A percentile compares a stretch with the other conserved stretches of the same genome.
phyloP scores from a whole-genome alignment of 2,329 filamentous ascomycete species.

The Fusarium aywerte region DNA sequence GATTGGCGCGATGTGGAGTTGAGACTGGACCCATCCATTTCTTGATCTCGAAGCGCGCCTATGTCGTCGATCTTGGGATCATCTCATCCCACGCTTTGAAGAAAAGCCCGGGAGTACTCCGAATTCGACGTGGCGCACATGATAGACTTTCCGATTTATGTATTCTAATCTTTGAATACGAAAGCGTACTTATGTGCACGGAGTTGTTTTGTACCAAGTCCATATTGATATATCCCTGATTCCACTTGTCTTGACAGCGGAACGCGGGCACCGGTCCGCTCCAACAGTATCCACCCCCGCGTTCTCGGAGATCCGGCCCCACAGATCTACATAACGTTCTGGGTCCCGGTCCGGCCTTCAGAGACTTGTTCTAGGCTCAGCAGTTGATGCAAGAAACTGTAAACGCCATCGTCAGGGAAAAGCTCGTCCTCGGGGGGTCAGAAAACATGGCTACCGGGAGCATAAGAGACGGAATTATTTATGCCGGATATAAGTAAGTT shows the following conservation, averaged over 20 bases:
- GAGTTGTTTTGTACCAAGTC: background rate
- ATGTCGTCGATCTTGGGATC: constrained; percentile 11
- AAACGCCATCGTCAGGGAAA: background rate
- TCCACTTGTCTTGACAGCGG: background rate
- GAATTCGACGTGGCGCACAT: constrained; percentile 11
- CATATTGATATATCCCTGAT: background rate
- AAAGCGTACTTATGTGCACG: background rate
- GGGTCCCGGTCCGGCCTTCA: constrained; percentile 5
- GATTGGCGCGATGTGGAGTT: constrained; percentile 8
- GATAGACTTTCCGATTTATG: background rate
- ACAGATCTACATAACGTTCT: background rate
- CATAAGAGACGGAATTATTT: too few relatives aligned
- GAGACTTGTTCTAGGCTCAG: background rate
- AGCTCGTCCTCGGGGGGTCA: background rate
- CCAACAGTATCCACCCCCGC: constrained; percentile 5
- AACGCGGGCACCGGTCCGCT: constrained; percentile 10
- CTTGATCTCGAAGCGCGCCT: constrained; percentile 7
- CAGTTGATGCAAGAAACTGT: background rate
- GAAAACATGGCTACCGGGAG: too few relatives aligned
- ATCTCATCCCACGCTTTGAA: background rate
- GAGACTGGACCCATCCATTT: background rate
- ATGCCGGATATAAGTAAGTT: background rate
- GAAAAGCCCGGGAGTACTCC: constrained; percentile 30
- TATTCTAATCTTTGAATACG: too few relatives aligned
- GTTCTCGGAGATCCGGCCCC: constrained; percentile 11